Conservation (phyloP, 2,329 filamentous ascomycete genomes). For the Huntiella moniliformis region DNA sequence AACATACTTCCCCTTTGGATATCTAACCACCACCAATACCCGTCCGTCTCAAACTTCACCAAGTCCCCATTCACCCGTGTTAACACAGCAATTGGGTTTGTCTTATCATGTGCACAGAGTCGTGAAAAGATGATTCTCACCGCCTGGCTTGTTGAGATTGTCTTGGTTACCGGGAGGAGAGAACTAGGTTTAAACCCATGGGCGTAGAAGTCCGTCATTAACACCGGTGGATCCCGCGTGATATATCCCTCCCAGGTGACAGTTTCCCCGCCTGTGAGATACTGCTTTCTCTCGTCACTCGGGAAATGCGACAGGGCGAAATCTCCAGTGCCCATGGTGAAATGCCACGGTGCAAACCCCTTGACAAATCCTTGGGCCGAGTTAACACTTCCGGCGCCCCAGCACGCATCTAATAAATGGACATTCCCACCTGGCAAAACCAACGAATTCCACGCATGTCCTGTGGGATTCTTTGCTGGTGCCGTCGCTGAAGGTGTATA, state of each 20-base stretch:
- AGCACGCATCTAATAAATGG: conserved; percentile 85
- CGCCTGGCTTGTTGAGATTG: too few relatives aligned
- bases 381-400: conserved; percentile 72
- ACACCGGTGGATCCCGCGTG: conserved; percentile 29
- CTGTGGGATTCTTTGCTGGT: conserved; percentile 41
- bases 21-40: conserved; percentile 67
- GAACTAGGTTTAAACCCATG: too few relatives aligned
- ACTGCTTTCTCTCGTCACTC: conserved; percentile 46
- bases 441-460: conserved; percentile 89
- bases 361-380: conserved; percentile 18
- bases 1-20: conserved; percentile 41
- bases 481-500: conserved; percentile 41
- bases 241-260: conserved; percentile 71
- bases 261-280: conserved; percentile 49
- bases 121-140: conserved; percentile 61
- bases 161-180: too few relatives aligned
- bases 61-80: conserved; percentile 3
- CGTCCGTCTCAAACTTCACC: conserved; percentile 57
- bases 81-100: neutral
- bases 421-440: conserved; percentile 70
- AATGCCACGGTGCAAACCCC: conserved; percentile 45
- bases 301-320: conserved; percentile 76
- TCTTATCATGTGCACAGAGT: conserved; percentile 45
- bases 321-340: conserved; percentile 50
- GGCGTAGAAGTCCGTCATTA: too few relatives aligned